phyloP scores from a whole-genome alignment of 352 stramenopile species.

The Globisporangium parvum region DNA sequence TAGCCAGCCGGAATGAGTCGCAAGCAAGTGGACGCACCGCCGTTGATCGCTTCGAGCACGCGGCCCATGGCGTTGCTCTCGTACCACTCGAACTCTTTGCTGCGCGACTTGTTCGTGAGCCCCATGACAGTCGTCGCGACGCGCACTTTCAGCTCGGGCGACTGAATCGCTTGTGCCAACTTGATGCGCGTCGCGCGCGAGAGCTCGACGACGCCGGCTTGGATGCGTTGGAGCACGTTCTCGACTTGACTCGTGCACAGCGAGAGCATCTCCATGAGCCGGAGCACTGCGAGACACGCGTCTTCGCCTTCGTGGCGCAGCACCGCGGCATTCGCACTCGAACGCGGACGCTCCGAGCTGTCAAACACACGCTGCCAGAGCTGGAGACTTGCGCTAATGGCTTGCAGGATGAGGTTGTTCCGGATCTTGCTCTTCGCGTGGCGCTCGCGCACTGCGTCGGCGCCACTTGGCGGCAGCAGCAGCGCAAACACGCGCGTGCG shows the following conservation, averaged over 20 bases:
- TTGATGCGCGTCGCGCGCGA: constrained; percentile 41
- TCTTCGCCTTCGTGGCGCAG: constrained; percentile 51
- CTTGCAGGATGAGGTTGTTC: constrained; percentile 70
- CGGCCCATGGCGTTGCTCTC: constrained; percentile 68
- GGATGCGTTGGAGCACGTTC: constrained; percentile 66
- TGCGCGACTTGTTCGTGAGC: constrained; percentile 66
- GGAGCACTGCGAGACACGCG: constrained; percentile 52
- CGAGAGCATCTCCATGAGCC: constrained; percentile 78
- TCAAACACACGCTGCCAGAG: constrained; percentile 72
- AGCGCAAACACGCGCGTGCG: constrained; percentile 56
- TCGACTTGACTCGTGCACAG: constrained; percentile 66
- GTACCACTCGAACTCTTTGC: constrained; percentile 77
- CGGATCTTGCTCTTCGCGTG: constrained; percentile 39
- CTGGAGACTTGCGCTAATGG: constrained; percentile 40
- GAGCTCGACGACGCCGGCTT: constrained; percentile 50
- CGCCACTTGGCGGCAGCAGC: constrained; percentile 23
- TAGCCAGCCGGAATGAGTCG: not conserved
- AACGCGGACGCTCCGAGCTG: constrained; percentile 8
- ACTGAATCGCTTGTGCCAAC: constrained; percentile 60
- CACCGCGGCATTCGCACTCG: constrained; percentile 11
- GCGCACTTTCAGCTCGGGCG: constrained; percentile 47
- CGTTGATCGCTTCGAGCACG: constrained; percentile 46
- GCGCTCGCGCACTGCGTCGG: constrained; percentile 22
- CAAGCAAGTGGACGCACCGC: constrained; percentile 21
- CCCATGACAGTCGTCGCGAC: constrained; percentile 65